Evolutionary conservation across 179 eudicot species (phyloP).

Genomic region (Drosera spatulata): DNA sequence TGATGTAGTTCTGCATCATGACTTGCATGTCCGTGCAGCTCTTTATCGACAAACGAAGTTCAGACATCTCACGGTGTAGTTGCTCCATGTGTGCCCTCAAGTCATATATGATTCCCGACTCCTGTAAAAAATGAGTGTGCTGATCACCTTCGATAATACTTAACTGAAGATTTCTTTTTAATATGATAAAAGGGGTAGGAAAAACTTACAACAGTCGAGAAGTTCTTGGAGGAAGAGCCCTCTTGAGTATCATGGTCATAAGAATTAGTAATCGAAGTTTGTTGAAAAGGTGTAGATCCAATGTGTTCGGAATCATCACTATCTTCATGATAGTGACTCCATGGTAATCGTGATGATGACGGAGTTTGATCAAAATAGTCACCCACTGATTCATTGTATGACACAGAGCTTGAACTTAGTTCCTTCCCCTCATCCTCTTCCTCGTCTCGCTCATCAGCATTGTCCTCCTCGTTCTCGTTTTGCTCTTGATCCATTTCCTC

Average conservation of each 20-base stretch:
- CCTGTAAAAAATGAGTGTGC: slow-evolving; percentile 25
- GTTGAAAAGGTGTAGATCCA: slow-evolving; percentile 22
- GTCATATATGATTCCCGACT: slow-evolving; percentile 61
- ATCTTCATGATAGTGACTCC: slow-evolving; percentile 18
- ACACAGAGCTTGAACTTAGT: slow-evolving; percentile 6
- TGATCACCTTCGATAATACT: neutral
- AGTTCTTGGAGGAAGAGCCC: slow-evolving; percentile 19
- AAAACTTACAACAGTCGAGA: slow-evolving; percentile 43
- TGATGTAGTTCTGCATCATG: slow-evolving; percentile 39
- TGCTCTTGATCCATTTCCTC: slow-evolving; percentile 3
- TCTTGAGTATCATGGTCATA: slow-evolving; percentile 17
- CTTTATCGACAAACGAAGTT: slow-evolving; percentile 46
- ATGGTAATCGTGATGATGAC: slow-evolving; percentile 9
- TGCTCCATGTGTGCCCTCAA: slow-evolving; percentile 63
- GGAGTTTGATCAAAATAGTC: slow-evolving; percentile 20
- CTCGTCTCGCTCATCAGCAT: slow-evolving; percentile 1
- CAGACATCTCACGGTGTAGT: slow-evolving; percentile 53
- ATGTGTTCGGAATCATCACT: slow-evolving; percentile 28
- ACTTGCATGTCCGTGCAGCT: slow-evolving; percentile 55
- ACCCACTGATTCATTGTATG: slow-evolving; percentile 11
- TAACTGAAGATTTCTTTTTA: neutral
- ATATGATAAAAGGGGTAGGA: neutral
- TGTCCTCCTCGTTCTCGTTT: slow-evolving; percentile 2
- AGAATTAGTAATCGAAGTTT: slow-evolving; percentile 19
- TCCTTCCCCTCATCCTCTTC: slow-evolving; percentile 9